Percentiles rank a stretch among this genome's conserved stretches.
These are phyloP conservation scores for Microthyrium microscopicum DNA, from an alignment of 2,329 filamentous ascomycete genomes.

Conservation along the genomic window DNA sequence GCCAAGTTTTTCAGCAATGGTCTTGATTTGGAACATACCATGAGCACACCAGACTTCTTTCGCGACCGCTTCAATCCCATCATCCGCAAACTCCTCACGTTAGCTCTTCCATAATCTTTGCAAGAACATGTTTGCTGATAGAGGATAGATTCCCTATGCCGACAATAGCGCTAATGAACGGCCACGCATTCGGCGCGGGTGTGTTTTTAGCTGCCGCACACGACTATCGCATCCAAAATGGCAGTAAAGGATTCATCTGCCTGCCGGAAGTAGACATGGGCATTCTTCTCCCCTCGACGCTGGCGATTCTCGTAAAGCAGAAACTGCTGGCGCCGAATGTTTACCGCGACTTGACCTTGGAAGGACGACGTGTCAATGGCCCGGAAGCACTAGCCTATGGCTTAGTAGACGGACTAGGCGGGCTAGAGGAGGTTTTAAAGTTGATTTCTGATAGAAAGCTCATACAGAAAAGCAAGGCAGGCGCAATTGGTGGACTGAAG, in stretches of 20 bases:
- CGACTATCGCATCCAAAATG: conserved; percentile 67
- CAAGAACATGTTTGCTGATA: conserved; percentile 9
- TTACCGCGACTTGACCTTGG: conserved; percentile 53
- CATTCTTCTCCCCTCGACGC: conserved; percentile 54
- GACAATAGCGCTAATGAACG: conserved; percentile 62
- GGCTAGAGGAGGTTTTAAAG: conserved; percentile 42
- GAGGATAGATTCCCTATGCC: conserved; percentile 53
- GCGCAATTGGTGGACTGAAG: conserved; percentile 57
- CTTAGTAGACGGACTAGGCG: conserved; percentile 52
- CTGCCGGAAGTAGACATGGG: conserved; percentile 72
- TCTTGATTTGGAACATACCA: conserved; percentile 56
- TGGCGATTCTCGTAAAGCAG: conserved; percentile 57
- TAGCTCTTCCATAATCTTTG: not conserved
- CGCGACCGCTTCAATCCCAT: conserved; percentile 24
- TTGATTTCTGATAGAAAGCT: conserved; percentile 45
- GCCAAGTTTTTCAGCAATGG: conserved; percentile 73
- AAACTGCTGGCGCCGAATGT: conserved; percentile 38
- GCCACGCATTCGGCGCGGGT: conserved; percentile 69
- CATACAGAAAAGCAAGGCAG: conserved; percentile 42
- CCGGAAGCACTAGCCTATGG: conserved; percentile 46
- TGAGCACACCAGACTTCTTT: conserved; percentile 43
- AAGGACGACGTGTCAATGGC: conserved; percentile 51
- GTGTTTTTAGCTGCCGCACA: conserved; percentile 69
- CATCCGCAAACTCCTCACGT: conserved; percentile 4
- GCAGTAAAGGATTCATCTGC: conserved; percentile 54